Conservation (phyloP, 2,329 filamentous ascomycete species). For the Xylogone sp. region DNA sequence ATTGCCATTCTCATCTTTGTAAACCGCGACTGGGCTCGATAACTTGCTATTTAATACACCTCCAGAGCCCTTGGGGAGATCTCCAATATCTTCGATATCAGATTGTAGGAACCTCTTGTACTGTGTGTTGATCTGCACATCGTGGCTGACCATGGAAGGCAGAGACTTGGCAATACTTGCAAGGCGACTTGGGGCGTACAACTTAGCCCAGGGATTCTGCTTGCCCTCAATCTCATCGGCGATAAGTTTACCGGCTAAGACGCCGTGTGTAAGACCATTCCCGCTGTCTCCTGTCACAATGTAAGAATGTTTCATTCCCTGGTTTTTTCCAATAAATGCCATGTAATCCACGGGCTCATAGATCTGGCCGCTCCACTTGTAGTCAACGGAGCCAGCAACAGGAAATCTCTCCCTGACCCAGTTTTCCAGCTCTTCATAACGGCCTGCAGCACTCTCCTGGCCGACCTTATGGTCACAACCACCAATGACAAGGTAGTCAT, state of each 20-base stretch:
- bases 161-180: slow-evolving; percentile 40
- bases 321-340: slow-evolving; percentile 53
- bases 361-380: slow-evolving; percentile 55
- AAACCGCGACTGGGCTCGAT: slow-evolving; percentile 47
- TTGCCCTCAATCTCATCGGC: slow-evolving; percentile 49
- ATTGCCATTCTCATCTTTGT: slow-evolving; percentile 50
- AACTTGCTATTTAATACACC: slow-evolving; percentile 47
- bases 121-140: slow-evolving; percentile 50
- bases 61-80: slow-evolving; percentile 44
- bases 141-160: slow-evolving; percentile 43
- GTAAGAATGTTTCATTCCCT: slow-evolving; percentile 46
- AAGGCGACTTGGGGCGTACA: slow-evolving; percentile 48
- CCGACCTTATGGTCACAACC: slow-evolving; percentile 58
- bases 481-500: slow-evolving; percentile 53
- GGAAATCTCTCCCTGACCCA: slow-evolving; percentile 53
- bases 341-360: slow-evolving; percentile 52
- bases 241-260: slow-evolving; percentile 47
- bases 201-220: slow-evolving; percentile 43
- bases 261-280: slow-evolving; percentile 53
- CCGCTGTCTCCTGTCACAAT: slow-evolving; percentile 55
- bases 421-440: slow-evolving; percentile 46
- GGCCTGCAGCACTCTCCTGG: slow-evolving; percentile 40
- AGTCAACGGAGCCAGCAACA: slow-evolving; percentile 44
- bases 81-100: slow-evolving; percentile 54
- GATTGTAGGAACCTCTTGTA: slow-evolving; percentile 51